Conservation (phyloP, 352 stramenopile genomes). For the Phytophthora quininea region DNA sequence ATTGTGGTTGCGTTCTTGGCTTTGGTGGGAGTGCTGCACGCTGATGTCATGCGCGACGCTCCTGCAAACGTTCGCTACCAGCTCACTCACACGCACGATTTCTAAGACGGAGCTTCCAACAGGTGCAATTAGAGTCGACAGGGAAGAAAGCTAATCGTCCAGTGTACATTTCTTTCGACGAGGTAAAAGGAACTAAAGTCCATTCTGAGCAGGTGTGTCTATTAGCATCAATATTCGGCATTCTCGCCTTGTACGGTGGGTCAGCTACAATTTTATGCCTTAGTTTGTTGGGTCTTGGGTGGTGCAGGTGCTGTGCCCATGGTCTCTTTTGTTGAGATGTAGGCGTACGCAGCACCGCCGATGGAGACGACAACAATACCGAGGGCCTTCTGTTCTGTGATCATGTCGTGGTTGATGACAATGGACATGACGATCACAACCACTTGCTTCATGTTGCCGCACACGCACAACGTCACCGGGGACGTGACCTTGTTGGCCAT, state of each 20-base stretch:
- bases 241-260: constrained; percentile 7
- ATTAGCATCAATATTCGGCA: constrained; percentile 30
- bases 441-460: constrained; percentile 95
- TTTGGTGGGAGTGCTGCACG: constrained; percentile 58
- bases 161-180: constrained; percentile 5
- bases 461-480: constrained; percentile 93
- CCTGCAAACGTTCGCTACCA: constrained; percentile 43
- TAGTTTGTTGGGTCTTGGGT: constrained; percentile 29
- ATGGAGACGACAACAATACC: constrained; percentile 75
- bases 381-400: constrained; percentile 71
- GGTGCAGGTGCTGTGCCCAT: constrained; percentile 52
- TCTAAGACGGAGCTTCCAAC: constrained; percentile 8
- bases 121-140: no score
- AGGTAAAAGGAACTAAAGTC: constrained; percentile 20
- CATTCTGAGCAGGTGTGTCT: constrained; percentile 28
- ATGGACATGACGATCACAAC: constrained; percentile 85
- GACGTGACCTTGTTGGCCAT: constrained; percentile 95
- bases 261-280: constrained; percentile 23
- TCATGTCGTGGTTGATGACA: constrained; percentile 74
- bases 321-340: constrained; percentile 80
- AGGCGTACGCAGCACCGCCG: constrained; percentile 71
- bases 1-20: constrained; percentile 62
- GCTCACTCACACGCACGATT: constrained; percentile 41
- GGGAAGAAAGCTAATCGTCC: background rate
- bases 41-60: constrained; percentile 59